phyloP scores from a whole-genome alignment of 176 grass and related monocot species.

The Olyra latifolia region DNA sequence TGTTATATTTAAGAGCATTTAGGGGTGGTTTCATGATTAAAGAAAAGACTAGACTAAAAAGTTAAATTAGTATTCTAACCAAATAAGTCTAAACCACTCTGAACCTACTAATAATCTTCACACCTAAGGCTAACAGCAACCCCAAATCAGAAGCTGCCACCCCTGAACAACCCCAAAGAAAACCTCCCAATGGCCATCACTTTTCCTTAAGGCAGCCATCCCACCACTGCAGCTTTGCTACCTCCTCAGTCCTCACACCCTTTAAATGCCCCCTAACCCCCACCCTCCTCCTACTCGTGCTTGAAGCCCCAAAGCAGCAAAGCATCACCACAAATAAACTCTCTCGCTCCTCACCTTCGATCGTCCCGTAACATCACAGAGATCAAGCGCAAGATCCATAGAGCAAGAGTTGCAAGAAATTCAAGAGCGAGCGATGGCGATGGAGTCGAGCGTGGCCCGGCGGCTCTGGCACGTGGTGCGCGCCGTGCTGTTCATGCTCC shows the following conservation, averaged over 20 bases:
- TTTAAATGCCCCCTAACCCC: slow-evolving; percentile 52
- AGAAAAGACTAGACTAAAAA: too few relatives aligned
- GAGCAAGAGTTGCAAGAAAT: neutral
- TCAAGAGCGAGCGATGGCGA: neutral
- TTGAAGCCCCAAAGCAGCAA: slow-evolving; percentile 17
- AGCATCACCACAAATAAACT: slow-evolving; percentile 19
- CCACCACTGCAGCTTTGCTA: neutral
- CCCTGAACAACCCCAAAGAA: slow-evolving; percentile 2
- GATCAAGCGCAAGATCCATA: neutral
- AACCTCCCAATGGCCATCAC: neutral
- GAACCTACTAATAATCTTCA: too few relatives aligned
- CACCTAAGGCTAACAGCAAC: neutral
- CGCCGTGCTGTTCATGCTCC: slow-evolving; percentile 74
- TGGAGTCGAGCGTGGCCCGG: slow-evolving; percentile 48
- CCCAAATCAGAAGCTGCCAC: slow-evolving; percentile 28
- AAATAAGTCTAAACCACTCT: too few relatives aligned
- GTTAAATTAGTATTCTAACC: too few relatives aligned
- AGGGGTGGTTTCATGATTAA: too few relatives aligned
- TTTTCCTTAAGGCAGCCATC: neutral
- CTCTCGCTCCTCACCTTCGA: neutral
- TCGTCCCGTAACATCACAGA: neutral
- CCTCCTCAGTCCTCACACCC: slow-evolving; percentile 4
- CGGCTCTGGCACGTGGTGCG: slow-evolving; percentile 72
- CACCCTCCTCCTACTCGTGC: slow-evolving; percentile 21
- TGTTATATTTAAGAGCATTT: too few relatives aligned